Base-by-base conservation (phyloP, 768 basidiomycete species). In the Artomyces pyxidatus region DNA sequence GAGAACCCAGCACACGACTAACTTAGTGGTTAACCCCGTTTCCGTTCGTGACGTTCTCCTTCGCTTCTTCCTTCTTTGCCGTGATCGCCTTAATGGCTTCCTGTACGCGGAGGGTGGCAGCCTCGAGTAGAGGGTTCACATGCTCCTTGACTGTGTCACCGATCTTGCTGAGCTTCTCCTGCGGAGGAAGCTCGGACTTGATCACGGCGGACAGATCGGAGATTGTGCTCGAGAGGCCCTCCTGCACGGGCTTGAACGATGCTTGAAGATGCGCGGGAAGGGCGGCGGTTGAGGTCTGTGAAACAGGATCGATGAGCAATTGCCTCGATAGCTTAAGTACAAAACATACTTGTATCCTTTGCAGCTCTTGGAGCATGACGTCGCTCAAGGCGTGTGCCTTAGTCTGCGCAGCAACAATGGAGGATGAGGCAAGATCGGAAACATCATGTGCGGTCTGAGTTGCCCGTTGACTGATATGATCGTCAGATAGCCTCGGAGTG, bases 381-480 rank as follows among this genome's bases (percentile, higher is more conserved):
- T 84, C 77, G 30, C 82, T 81, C 30, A 87, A 75, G 3, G 68
- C 53, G 57, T 81, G 74, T 37, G 86, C 74, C 51, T 73, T 77
- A 30, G 70, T 59, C 56, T 82, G 78, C 14, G 83, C 79, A 37
- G 70, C 67, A 3, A 66, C 60, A 37, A 83, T 63, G 42, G 80
- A 79, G 3, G 76, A 72, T 0, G 83, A 71, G 19, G 85, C 78
- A 23, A 81, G 69, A 12, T 69, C 64, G 58, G 75, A 77, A 61
- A 90, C 77, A 42, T 72, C 70, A 28, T 80, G 73, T 16, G 85
- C 84, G 21, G 81, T 82, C 42, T 80, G 79, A 3, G 77, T 76
- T 2, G 85, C 86, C 50, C 75, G 76, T 71, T 88, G 82, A 46
- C 84, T 87, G 50, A 6, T 44, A 8, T 19, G 37, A 60, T 12